phyloP scores from a whole-genome alignment of 805 yeast species.

The Ogataea henricii region DNA sequence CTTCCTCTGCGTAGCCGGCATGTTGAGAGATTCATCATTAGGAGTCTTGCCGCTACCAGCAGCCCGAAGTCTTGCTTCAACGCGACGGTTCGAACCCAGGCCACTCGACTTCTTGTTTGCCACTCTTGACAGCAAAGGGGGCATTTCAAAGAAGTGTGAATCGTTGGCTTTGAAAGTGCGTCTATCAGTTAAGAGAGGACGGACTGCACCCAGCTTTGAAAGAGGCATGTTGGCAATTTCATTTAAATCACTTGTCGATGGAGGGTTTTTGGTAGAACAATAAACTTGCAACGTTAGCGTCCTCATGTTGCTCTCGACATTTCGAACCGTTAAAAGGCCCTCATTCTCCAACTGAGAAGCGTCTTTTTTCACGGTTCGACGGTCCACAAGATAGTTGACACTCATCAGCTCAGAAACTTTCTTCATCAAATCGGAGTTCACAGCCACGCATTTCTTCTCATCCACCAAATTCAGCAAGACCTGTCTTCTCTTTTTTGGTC shows the following conservation, averaged over 20 bases:
- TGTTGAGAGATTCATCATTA: background rate
- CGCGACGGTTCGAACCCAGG: conserved; percentile 10
- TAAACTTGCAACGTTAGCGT: conserved; percentile 7
- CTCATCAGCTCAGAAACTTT: conserved; percentile 44
- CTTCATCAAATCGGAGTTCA: conserved; percentile 43
- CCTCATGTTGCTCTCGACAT: conserved; percentile 13
- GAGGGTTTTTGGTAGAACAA: conserved; percentile 17
- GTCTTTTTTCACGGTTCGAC: conserved; percentile 53
- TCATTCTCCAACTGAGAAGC: conserved; percentile 37
- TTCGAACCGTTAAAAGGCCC: conserved; percentile 24
- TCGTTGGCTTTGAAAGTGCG: conserved; percentile 23
- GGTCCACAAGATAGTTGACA: conserved; percentile 47
- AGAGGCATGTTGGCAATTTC: conserved; percentile 3
- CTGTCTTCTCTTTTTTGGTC: conserved; percentile 29
- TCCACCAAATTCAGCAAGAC: conserved; percentile 42
- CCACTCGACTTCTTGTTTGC: background rate
- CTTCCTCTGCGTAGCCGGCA: background rate
- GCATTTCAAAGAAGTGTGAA: conserved; percentile 27
- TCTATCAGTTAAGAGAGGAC: conserved; percentile 7
- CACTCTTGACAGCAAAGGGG: conserved; percentile 11
- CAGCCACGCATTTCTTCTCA: conserved; percentile 46
- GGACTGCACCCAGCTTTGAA: background rate
- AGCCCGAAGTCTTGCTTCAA: conserved; percentile 19
- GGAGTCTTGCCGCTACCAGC: conserved; percentile 9
- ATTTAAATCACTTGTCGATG: conserved; percentile 15